Percentiles rank a stretch among this genome's conserved stretches.
Evolutionary conservation across 2,329 filamentous ascomycete genomes (phyloP).

Genomic region (Paecilomyces niveus): DNA sequence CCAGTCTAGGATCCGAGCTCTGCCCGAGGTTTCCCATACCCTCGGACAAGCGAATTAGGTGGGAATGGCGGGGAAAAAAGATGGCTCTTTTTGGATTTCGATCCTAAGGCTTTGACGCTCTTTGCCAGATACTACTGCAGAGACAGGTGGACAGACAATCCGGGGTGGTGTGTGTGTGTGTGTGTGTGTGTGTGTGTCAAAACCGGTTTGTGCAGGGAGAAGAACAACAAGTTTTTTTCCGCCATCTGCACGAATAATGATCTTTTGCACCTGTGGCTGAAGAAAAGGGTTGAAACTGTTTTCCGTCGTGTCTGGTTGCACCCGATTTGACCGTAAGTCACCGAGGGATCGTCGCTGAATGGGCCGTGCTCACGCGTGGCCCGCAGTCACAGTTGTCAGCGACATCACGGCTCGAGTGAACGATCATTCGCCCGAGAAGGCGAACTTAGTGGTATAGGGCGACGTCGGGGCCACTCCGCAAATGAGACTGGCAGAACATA

Average conservation of each 20-base stretch:
- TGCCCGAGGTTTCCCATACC: not conserved
- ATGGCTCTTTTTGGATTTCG: not conserved
- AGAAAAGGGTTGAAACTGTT: not conserved
- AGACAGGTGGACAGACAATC: not conserved
- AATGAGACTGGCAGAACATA: not conserved
- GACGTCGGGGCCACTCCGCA: not conserved
- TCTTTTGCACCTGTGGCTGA: not conserved
- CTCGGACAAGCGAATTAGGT: not conserved
- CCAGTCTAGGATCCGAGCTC: not conserved
- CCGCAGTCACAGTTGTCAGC: not conserved
- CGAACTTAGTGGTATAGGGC: not conserved
- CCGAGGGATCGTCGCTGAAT: not conserved
- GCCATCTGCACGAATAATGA: not conserved
- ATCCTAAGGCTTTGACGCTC: not conserved
- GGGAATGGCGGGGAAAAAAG: not conserved
- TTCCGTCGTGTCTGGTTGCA: not conserved
- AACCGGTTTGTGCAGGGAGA: not conserved
- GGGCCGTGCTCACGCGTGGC: not conserved
- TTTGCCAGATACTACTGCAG: not conserved
- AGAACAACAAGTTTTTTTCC: not conserved
- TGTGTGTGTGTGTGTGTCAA: not conserved
- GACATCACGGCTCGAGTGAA: not conserved
- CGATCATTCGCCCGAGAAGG: not conserved
- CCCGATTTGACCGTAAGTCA: not conserved
- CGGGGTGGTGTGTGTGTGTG: not conserved